phyloP scores from a whole-genome alignment of 441 rosid genomes.

The Euphorbia schlechtendalii region DNA sequence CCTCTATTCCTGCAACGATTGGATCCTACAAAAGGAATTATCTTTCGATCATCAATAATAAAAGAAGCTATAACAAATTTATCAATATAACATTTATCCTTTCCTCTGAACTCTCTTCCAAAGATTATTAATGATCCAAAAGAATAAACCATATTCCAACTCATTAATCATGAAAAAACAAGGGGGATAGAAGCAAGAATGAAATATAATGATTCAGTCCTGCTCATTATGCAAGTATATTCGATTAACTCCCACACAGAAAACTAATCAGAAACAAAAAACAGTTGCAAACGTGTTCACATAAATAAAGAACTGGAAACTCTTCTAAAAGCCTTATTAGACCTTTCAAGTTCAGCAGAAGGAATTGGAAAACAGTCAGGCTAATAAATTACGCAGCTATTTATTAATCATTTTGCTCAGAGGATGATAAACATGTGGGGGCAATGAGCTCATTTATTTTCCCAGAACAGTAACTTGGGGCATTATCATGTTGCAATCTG shows the following conservation, averaged over 20 bases:
- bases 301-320: neutral
- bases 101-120: neutral
- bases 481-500: too few relatives aligned
- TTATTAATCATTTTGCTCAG: neutral
- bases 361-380: neutral
- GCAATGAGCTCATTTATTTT: too few relatives aligned
- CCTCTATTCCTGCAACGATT: conserved; percentile 83
- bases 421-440: too few relatives aligned
- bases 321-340: neutral
- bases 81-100: neutral
- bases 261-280: neutral
- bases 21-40: conserved; percentile 50
- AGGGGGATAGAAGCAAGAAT: conserved; percentile 1
- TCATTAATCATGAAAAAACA: neutral
- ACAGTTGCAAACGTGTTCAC: neutral
- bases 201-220: neutral
- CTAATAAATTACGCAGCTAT: neutral
- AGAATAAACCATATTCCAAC: neutral
- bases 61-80: neutral
- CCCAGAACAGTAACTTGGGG: neutral
- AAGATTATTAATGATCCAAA: neutral
- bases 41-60: conserved; percentile 2
- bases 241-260: neutral
- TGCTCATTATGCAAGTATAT: neutral
- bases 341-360: neutral